Conservation (phyloP, 2,329 filamentous ascomycete genomes). For the Penicillium sp. region DNA sequence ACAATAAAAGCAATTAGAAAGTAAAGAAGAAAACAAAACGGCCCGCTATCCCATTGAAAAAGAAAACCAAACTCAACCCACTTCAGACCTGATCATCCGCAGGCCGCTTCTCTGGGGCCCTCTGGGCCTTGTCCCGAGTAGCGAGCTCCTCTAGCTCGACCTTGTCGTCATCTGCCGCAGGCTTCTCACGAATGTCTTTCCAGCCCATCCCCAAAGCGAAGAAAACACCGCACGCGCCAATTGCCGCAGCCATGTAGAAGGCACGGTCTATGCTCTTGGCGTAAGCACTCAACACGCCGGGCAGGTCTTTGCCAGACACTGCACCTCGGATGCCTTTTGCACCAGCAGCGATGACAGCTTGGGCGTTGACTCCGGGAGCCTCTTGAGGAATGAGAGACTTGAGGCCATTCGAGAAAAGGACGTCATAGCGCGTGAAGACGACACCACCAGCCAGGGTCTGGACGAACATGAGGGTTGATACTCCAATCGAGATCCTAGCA, state of each 20-base stretch:
- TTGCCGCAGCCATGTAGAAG: not conserved
- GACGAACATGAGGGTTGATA: slow-evolving; percentile 29
- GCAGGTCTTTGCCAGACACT: not conserved
- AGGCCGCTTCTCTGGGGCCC: too few relatives aligned
- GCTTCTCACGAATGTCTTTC: slow-evolving; percentile 3
- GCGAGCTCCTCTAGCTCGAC: too few relatives aligned
- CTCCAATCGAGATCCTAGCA: slow-evolving; percentile 29
- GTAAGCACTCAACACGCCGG: not conserved
- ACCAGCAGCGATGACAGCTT: not conserved
- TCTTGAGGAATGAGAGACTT: slow-evolving; percentile 16
- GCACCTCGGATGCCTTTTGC: not conserved
- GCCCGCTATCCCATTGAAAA: too few relatives aligned
- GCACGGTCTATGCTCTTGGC: not conserved
- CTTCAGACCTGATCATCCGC: too few relatives aligned
- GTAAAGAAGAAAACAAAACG: too few relatives aligned
- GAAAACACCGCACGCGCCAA: not conserved
- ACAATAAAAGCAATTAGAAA: too few relatives aligned
- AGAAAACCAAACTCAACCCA: too few relatives aligned
- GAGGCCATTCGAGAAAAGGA: slow-evolving; percentile 32
- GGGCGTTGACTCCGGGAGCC: slow-evolving; percentile 20
- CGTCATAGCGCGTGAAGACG: slow-evolving; percentile 30
- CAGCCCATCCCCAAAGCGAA: not conserved
- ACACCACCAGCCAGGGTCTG: slow-evolving; percentile 34
- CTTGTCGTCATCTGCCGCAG: too few relatives aligned
- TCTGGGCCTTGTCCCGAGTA: too few relatives aligned